Evolutionary conservation across 2,329 filamentous ascomycete species (phyloP), one percentile per base, ranked within the genome.

Genomic region (Hypoxylon rubiginosum): DNA sequence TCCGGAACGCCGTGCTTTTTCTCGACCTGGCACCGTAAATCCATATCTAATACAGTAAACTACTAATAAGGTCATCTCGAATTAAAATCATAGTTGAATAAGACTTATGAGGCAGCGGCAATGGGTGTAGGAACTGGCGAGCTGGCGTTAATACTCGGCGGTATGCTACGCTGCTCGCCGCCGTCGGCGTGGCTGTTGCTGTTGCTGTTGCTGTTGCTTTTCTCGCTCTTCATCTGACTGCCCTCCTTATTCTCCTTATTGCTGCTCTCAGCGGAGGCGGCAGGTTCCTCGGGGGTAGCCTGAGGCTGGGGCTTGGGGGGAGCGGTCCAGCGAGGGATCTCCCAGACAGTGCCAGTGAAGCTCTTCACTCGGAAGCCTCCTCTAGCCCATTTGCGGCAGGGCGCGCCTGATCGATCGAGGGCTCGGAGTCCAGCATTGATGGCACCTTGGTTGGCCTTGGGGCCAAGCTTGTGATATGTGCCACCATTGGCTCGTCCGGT

Each of bases 391-490:
- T 90, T 94, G 70, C 95, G 92, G 80, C 94, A 97, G 9, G 96
- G 94, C 75, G 95, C 92, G 71, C 95, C 95, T 7, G 92, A 92
- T 66, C 95, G 91, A 80, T 99, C 96, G 70, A 99, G 91, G 11
- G 96, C 95, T 59, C 96, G 93, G 53, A 99, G 90, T 56, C 93
- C 93, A 58, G 96, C 96, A 77, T 99, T 99, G 85, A 99, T 99
- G 64, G 95, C 95, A 69, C 96, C 96, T 75, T 95, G 92, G 79
- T 97, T 98, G 55, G 95, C 95, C 80, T 97, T 98, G 72, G 96
- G 96, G 3, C 95, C 95, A 26, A 98, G 90, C 79, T 97, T 97
- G 81, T 95, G 92, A 54, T 85, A 83, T 5, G 82, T 82, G 49
- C 83, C 80, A 73, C 85, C 82, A 65, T 79, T 79, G 72, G 80